Conservation (phyloP, 2,329 filamentous ascomycete species). For the Ascochyta clinopodiicola region DNA sequence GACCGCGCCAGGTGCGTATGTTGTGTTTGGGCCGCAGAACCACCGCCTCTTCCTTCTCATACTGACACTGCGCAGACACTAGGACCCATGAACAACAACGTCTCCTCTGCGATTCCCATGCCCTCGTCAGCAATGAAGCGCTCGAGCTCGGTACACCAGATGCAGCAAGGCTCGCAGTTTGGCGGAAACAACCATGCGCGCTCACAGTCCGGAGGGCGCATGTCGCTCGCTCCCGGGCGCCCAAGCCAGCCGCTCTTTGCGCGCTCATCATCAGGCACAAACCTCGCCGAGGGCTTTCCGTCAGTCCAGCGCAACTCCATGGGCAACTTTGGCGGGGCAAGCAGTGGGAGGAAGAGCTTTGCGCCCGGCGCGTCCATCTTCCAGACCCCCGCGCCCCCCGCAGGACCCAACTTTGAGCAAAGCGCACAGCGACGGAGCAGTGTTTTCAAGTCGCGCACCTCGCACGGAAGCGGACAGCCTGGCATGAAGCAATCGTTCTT, state of each 20-base stretch:
- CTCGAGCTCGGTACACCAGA: constrained; percentile 76
- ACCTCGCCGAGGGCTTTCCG: constrained; percentile 81
- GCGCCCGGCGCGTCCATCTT: constrained; percentile 60
- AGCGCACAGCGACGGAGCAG: constrained; percentile 76
- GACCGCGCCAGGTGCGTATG: constrained; percentile 80
- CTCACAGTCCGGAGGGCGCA: constrained; percentile 80
- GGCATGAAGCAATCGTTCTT: constrained; percentile 90
- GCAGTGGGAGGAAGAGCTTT: constrained; percentile 73
- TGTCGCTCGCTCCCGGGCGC: constrained; percentile 80
- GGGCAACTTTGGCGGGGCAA: constrained; percentile 64
- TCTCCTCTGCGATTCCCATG: constrained; percentile 76
- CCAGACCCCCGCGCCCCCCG: constrained; percentile 53
- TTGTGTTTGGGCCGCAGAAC: constrained; percentile 7
- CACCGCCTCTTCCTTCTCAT: constrained; percentile 11
- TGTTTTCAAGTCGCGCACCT: constrained; percentile 62
- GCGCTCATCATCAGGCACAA: constrained; percentile 81
- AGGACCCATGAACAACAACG: constrained; percentile 80
- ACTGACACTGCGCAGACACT: constrained; percentile 69
- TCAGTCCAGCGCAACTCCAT: constrained; percentile 86
- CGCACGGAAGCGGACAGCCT: constrained; percentile 70
- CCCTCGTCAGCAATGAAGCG: constrained; percentile 94
- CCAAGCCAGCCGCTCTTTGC: constrained; percentile 88
- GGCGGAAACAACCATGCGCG: constrained; percentile 77
- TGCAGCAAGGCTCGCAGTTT: constrained; percentile 59
- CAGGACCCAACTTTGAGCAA: constrained; percentile 60